Evolutionary conservation across 768 basidiomycete species (phyloP).

Genomic region (Lentinula lateritia): DNA sequence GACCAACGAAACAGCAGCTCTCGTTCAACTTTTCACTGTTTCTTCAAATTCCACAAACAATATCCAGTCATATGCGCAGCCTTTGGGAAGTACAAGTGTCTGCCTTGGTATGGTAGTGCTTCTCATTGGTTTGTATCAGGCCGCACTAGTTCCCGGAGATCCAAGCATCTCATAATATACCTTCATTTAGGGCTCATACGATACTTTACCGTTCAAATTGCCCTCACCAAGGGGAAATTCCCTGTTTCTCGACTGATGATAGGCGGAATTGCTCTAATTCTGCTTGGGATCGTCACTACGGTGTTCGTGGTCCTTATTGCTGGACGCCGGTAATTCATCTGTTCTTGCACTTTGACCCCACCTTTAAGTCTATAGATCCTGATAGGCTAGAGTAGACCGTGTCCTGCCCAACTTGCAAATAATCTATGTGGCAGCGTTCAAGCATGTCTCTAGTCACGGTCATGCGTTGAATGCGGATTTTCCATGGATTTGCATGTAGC

Average conservation of each 20-base stretch:
- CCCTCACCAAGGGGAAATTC: neutral
- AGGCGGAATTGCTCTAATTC: neutral
- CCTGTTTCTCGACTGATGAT: conserved; percentile 1
- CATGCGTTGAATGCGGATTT: too few relatives aligned
- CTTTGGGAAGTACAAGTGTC: neutral
- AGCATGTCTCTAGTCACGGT: too few relatives aligned
- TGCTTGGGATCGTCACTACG: neutral
- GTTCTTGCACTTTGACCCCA: neutral
- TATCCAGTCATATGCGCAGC: neutral
- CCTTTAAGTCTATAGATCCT: too few relatives aligned
- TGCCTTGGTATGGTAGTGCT: neutral
- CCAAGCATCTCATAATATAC: neutral
- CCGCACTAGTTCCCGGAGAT: neutral
- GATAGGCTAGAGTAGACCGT: too few relatives aligned
- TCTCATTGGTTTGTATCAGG: neutral
- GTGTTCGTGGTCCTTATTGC: conserved; percentile 2
- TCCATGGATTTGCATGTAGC: too few relatives aligned
- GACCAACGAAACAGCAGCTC: neutral
- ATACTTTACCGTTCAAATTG: neutral
- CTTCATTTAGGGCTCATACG: neutral
- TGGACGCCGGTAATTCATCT: neutral
- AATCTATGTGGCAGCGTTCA: too few relatives aligned
- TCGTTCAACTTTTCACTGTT: conserved; percentile 6
- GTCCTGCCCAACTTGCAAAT: too few relatives aligned
- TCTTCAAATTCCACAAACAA: neutral